These are phyloP conservation scores for Cordyceps farinosa DNA, from an alignment of 2,329 filamentous ascomycete species.

Conservation along the genomic window DNA sequence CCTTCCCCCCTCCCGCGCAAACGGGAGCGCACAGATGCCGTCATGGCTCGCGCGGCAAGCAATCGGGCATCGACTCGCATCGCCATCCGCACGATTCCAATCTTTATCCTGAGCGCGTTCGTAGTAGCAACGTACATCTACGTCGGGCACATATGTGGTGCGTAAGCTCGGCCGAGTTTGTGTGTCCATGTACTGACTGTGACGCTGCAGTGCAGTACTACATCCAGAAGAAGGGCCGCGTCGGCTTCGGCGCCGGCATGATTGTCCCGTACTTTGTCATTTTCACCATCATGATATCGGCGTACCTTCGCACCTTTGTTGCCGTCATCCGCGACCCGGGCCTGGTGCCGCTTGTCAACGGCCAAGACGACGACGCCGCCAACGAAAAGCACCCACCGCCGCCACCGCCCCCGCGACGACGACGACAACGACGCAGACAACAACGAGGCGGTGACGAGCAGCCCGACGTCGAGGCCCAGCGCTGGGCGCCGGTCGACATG, in stretches of 20 bases:
- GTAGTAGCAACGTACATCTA: constrained; percentile 70
- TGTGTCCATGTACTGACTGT: constrained; percentile 12
- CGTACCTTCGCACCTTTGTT: constrained; percentile 69
- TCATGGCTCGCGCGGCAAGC: constrained; percentile 31
- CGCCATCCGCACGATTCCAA: constrained; percentile 59
- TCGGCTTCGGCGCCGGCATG: constrained; percentile 62
- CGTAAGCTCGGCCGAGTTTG: constrained; percentile 30
- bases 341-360: constrained; percentile 60
- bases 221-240: constrained; percentile 45
- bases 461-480: constrained; percentile 25
- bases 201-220: constrained; percentile 64
- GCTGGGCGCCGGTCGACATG: constrained; percentile 39
- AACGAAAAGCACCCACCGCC: constrained; percentile 28
- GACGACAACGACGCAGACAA: constrained; percentile 18
- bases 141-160: constrained; percentile 65
- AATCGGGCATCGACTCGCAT: constrained; percentile 31
- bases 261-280: constrained; percentile 71
- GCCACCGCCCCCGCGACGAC: constrained; percentile 20
- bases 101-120: constrained; percentile 62
- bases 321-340: constrained; percentile 69
- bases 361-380: constrained; percentile 23
- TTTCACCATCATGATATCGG: constrained; percentile 59
- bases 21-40: constrained; percentile 24
- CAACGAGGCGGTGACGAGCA: constrained; percentile 17
- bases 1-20: not conserved